Conservation (phyloP, 2,329 filamentous ascomycete genomes). For the Fusarium albidum region DNA sequence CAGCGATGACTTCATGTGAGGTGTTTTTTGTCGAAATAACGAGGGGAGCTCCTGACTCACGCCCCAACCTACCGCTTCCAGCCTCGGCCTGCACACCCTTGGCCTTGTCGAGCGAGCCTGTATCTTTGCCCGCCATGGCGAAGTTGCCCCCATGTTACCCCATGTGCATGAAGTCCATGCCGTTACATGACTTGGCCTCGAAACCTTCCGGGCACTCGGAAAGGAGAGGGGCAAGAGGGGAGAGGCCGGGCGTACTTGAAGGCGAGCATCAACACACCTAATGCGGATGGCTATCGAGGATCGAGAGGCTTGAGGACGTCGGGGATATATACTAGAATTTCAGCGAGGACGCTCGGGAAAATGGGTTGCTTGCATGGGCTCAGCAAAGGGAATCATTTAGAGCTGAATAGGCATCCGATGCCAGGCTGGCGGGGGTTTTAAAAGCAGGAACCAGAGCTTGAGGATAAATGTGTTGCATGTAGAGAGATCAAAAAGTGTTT, state of each 20-base stretch:
- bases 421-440: constrained; percentile 5
- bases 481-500: background rate
- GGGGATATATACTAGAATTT: constrained; percentile 10
- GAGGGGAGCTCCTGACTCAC: constrained; percentile 12
- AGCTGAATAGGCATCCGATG: background rate
- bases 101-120: constrained; percentile 11
- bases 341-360: constrained; percentile 10
- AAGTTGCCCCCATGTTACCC: constrained; percentile 8
- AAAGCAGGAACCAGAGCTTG: constrained; percentile 6
- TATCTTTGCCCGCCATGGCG: background rate
- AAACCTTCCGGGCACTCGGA: constrained; percentile 10
- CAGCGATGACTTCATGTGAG: constrained; percentile 80
- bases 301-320: constrained; percentile 2
- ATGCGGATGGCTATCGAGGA: constrained; percentile 2
- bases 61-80: constrained; percentile 15
- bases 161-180: constrained; percentile 5
- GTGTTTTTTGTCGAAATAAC: constrained; percentile 17
- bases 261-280: constrained; percentile 6
- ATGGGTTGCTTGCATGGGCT: constrained; percentile 10
- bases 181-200: constrained; percentile 17
- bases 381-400: constrained; percentile 17
- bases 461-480: constrained; percentile 3
- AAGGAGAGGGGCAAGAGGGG: constrained; percentile 11
- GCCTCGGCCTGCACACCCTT: constrained; percentile 13
- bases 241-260: constrained; percentile 10